Evolutionary conservation across 805 yeast species (phyloP).

Genomic region (Yamadazyma endophytica): DNA sequence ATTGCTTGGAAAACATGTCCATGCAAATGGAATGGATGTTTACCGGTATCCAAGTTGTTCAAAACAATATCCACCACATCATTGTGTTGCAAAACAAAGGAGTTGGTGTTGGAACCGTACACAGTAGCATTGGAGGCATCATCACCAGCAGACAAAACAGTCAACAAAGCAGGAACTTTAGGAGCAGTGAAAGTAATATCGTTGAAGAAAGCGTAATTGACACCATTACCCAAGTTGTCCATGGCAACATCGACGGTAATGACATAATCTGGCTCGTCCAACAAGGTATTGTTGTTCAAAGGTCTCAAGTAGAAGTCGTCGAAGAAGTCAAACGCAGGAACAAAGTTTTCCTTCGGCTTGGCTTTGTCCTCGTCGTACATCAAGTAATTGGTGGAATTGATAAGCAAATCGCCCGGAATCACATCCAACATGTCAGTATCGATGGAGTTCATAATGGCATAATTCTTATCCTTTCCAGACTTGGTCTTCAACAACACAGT

Average conservation of each 20-base stretch:
- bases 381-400: conserved; percentile 53
- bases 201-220: conserved; percentile 74
- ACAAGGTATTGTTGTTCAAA: conserved; percentile 43
- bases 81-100: conserved; percentile 53
- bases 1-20: conserved; percentile 69
- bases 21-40: conserved; percentile 76
- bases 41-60: conserved; percentile 76
- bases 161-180: conserved; percentile 64
- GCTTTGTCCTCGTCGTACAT: conserved; percentile 40
- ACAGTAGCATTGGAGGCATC: conserved; percentile 54
- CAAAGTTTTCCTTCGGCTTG: conserved; percentile 15
- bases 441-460: conserved; percentile 55
- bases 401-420: conserved; percentile 51
- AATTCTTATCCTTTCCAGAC: conserved; percentile 40
- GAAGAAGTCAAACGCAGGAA: conserved; percentile 34
- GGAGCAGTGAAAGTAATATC: conserved; percentile 62
- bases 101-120: conserved; percentile 69
- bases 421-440: conserved; percentile 69
- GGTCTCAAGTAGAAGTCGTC: conserved; percentile 84
- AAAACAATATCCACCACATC: conserved; percentile 73
- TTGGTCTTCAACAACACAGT: conserved; percentile 64
- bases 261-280: conserved; percentile 58
- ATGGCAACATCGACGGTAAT: conserved; percentile 57
- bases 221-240: conserved; percentile 71
- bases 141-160: conserved; percentile 60